Evolutionary conservation across 208 protist genomes (phyloP).

Genomic region (Leishmania tropica): DNA sequence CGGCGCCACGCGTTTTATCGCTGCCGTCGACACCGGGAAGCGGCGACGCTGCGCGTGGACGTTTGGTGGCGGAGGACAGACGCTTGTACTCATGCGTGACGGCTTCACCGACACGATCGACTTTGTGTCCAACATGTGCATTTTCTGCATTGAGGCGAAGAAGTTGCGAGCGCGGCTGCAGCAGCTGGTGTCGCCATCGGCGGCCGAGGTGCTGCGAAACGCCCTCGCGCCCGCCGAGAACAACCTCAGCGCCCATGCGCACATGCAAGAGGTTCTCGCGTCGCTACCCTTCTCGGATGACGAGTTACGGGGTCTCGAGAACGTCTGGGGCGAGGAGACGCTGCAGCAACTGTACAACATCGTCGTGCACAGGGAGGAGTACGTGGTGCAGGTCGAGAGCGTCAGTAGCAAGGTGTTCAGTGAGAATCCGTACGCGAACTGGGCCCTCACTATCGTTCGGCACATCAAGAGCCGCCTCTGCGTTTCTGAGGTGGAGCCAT

Average conservation of each 20-base stretch:
- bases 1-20: constrained; percentile 19
- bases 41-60: constrained; percentile 71
- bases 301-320: constrained; percentile 53
- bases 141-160: constrained; percentile 73
- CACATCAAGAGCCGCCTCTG: constrained; percentile 53
- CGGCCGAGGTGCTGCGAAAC: constrained; percentile 64
- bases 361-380: constrained; percentile 76
- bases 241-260: constrained; percentile 2
- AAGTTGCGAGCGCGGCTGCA: constrained; percentile 73
- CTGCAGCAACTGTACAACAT: constrained; percentile 71
- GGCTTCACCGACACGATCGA: constrained; percentile 87
- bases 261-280: constrained; percentile 29
- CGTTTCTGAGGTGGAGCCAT: constrained; percentile 28
- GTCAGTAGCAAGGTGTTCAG: constrained; percentile 53
- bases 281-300: constrained; percentile 56
- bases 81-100: constrained; percentile 84
- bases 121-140: constrained; percentile 83
- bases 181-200: constrained; percentile 73
- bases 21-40: constrained; percentile 54
- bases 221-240: constrained; percentile 19
- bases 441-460: constrained; percentile 59
- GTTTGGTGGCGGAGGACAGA: constrained; percentile 65
- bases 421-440: constrained; percentile 69
- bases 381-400: constrained; percentile 76
- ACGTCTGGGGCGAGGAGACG: constrained; percentile 55